Evolutionary conservation across 2,329 filamentous ascomycete species (phyloP), one percentile per base, ranked within the genome.

Genomic region (Talaromyces sp.): DNA sequence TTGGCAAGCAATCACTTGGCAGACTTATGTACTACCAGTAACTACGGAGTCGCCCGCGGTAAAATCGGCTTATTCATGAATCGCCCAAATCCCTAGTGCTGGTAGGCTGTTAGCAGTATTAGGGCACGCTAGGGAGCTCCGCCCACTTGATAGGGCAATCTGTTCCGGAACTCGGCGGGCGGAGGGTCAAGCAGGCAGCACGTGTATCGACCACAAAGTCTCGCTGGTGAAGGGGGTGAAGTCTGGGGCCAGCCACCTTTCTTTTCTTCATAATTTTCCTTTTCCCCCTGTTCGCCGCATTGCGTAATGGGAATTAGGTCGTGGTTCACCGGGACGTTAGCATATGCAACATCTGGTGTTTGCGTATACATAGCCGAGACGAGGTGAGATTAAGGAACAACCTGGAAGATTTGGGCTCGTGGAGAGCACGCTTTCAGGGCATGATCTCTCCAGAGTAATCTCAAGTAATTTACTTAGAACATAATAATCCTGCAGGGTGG

Each of bases 191-290:
- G 15, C 27, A 25, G 41, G 25, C 33, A 8, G 61, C 61, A 62
- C 61, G 61, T 62, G 61, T 43, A 31, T 27, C 61, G 31, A 62
- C 37, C 19, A 22, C 61, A 17, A 13, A 19, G 39, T 62, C 49
- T 62, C 47, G 15, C 11, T 62, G 49, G 61, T 39, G 56, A 59
- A 41, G 33, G 13, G 4, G 5, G 3, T 4, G 10, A 13, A n/a
- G 31, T 37, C 31, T 19, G 31, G 17, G 33, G n/a, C 52, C 33
- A 56, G 33, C 52, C 52, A 54, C 50, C 35, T 31, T 56, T 37
- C n/a, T 15, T 17, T 22, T 15, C n/a, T 37, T 52, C 25, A 6
- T 19, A 41, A 9, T 41, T 25, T 43, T 22, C 27, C 11, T 25
- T 56, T 15, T 15, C 22, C 3, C 17, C 4, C 7, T 33, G 3